Base-by-base conservation (phyloP, 352 stramenopile species). In the Globisporangium nodosum region DNA sequence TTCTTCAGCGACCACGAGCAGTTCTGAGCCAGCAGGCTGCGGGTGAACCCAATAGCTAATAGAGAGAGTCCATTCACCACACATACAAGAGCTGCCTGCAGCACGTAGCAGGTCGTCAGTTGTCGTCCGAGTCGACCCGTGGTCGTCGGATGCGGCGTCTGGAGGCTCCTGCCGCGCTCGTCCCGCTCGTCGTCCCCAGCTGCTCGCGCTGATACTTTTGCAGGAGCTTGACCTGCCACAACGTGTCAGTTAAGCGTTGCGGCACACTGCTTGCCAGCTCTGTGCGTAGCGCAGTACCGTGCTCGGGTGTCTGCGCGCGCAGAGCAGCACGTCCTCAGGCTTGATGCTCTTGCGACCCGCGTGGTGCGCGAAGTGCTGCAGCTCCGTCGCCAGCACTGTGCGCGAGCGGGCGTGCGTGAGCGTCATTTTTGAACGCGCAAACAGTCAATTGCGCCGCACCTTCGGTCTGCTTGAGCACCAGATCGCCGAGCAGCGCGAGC, bases 301-400 rank as follows among this genome's bases (percentile, higher is more conserved):
- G 49, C 55, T 67, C 2, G 77, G 60, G n/a, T 83, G 73, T 63
- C 87, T 88, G n/a, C 81, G 61, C 21, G 81, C 73, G 47, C 78
- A 78, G 20, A 91, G 69, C 37, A 75, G 59, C 43, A 91, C 77
- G 56, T 91, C 81, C 54, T 91, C 81, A 2, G 73, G 54, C 45
- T 91, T 91, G 53, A 91, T 87, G 33, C 85, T 71, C 58, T 88
- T 89, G 35, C 76, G 75, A 40, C 82, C 87, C 13, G 75, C 78
- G 55, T 91, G 81, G 48, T 73, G 67, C 15, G 81, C 79, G 56
- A 91, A 91, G 49, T 87, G 81, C 61, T 91, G 81, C 58, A 91
- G 60, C 59, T 91, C 81, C 16, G 71, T 85, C 24, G 81, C 81
- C 62, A 89, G 71, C 54, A 91, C 81, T 91, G 49, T 5, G 9